Percentiles rank a stretch among this genome's conserved stretches.
These are phyloP conservation scores for Ceratobasidium sp. DNA, from an alignment of 1,284 basidiomycete genomes.

Conservation along the genomic window DNA sequence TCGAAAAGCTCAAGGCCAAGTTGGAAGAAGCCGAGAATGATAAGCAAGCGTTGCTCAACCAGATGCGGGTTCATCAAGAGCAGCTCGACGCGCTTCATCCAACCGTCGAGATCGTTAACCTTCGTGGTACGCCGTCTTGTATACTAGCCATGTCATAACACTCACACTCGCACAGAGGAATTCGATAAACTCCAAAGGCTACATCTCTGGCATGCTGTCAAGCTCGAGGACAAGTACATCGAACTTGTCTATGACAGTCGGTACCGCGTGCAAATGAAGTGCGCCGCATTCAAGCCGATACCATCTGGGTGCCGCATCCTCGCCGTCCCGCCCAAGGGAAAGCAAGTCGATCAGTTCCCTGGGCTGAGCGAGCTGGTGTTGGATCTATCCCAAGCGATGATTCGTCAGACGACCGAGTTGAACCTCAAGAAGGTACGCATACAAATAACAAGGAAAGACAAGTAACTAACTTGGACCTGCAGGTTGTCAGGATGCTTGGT, in stretches of 20 bases:
- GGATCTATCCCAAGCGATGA: constrained; percentile 21
- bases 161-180: constrained; percentile 1
- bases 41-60: constrained; percentile 16
- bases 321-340: constrained; percentile 10
- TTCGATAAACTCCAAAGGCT: constrained; percentile 27
- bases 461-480: background rate
- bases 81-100: constrained; percentile 27
- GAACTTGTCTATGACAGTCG: constrained; percentile 16
- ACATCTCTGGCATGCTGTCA: constrained; percentile 30
- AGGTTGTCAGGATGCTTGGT: constrained; percentile 26
- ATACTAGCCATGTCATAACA: background rate
- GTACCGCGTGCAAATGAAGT: constrained; percentile 25
- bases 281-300: constrained; percentile 2
- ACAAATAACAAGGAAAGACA: background rate
- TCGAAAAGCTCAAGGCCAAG: constrained; percentile 50
- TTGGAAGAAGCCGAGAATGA: constrained; percentile 48
- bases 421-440: constrained; percentile 26
- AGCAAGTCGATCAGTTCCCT: constrained; percentile 27
- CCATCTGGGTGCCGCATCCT: constrained; percentile 28
- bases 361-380: constrained; percentile 26
- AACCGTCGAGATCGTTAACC: constrained; percentile 29
- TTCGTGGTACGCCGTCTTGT: constrained; percentile 14
- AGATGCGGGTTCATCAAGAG: constrained; percentile 28
- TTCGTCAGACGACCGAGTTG: background rate
- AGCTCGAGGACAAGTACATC: constrained; percentile 30